These are phyloP conservation scores for Bjerkandera adusta DNA, from an alignment of 1,284 basidiomycete genomes.

Conservation along the genomic window DNA sequence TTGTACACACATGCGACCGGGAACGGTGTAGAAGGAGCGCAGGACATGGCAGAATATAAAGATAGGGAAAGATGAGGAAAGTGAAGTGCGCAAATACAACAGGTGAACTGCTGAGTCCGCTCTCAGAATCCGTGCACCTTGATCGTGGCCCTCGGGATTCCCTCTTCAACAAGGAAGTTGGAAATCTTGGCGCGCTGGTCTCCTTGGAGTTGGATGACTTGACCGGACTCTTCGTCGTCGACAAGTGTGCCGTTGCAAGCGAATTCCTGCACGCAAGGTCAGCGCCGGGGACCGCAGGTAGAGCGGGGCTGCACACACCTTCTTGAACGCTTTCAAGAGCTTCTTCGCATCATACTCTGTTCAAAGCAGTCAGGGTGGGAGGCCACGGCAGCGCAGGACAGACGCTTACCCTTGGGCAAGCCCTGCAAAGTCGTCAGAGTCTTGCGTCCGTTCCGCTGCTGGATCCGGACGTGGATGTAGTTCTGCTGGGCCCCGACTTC, in stretches of 20 bases:
- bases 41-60: constrained; percentile 10
- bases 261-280: constrained; percentile 69
- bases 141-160: constrained; percentile 70
- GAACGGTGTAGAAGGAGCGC: constrained; percentile 15
- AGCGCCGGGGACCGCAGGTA: background rate
- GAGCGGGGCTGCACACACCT: constrained; percentile 43
- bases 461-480: constrained; percentile 96
- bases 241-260: constrained; percentile 99
- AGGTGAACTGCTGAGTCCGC: background rate
- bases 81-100: no score
- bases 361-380: background rate
- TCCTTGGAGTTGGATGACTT: constrained; percentile 99
- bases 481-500: constrained; percentile 83
- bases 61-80: background rate
- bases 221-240: constrained; percentile 94
- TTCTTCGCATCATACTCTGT: constrained; percentile 98
- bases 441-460: constrained; percentile 99
- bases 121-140: constrained; percentile 86
- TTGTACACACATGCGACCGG: constrained; percentile 28
- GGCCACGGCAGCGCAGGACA: constrained; percentile 13
- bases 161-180: constrained; percentile 81
- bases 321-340: constrained; percentile 98
- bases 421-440: constrained; percentile 98
- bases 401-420: constrained; percentile 87
- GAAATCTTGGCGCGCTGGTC: constrained; percentile 95